These are phyloP conservation scores for Epichloe sibirici DNA, from an alignment of 2,329 filamentous ascomycete genomes.

Conservation along the genomic window DNA sequence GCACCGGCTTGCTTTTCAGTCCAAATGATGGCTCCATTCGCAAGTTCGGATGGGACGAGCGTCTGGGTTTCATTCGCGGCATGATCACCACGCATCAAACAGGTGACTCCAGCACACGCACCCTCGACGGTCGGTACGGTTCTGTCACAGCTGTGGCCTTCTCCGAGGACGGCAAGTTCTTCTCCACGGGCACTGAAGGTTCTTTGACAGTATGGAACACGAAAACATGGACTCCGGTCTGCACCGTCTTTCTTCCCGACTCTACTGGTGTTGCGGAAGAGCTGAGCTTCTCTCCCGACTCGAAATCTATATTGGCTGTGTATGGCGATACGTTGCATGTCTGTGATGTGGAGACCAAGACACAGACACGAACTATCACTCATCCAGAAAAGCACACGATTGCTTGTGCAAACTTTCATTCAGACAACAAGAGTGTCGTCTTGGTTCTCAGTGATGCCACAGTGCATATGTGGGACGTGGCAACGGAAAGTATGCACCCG, in stretches of 20 bases:
- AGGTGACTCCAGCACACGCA: constrained; percentile 5
- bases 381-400: constrained; percentile 6
- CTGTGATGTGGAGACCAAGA: constrained; percentile 6
- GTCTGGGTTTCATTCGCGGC: constrained; percentile 9
- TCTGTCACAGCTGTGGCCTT: constrained; percentile 6
- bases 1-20: constrained; percentile 20
- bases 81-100: constrained; percentile 7
- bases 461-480: constrained; percentile 5
- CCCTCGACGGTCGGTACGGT: constrained; percentile 7
- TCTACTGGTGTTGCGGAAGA: constrained; percentile 6
- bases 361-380: not conserved
- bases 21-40: constrained; percentile 13
- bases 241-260: constrained; percentile 7
- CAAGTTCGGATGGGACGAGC: constrained; percentile 8
- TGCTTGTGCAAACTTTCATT: constrained; percentile 7
- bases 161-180: constrained; percentile 6
- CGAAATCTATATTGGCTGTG: constrained; percentile 6
- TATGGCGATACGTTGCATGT: constrained; percentile 6
- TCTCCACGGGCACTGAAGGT: constrained; percentile 6
- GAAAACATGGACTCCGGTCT: constrained; percentile 1
- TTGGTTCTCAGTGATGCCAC: constrained; percentile 7
- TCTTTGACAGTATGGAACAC: constrained; percentile 6
- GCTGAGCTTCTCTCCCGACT: constrained; percentile 7
- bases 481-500: constrained; percentile 2
- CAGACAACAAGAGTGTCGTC: constrained; percentile 5